phyloP scores from a whole-genome alignment of 2,329 filamentous ascomycete genomes.

The Colletotrichum coccodes region DNA sequence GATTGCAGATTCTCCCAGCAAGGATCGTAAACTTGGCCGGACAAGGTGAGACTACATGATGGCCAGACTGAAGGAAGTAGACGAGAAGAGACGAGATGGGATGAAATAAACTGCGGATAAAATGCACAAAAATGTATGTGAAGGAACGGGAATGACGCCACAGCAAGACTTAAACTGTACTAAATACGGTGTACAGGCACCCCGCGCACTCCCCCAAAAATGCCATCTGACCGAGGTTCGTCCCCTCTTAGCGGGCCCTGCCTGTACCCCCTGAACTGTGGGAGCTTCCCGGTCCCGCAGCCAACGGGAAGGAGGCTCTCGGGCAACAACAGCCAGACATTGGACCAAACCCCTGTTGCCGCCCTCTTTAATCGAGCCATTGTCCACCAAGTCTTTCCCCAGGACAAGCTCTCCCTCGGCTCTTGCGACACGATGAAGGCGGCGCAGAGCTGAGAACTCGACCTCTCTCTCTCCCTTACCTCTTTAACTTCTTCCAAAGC shows the following conservation, averaged over 20 bases:
- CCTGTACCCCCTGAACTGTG: not conserved
- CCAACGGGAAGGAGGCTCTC: slow-evolving; percentile 2
- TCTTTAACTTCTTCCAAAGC: not conserved
- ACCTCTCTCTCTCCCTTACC: not conserved
- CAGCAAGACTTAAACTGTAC: not conserved
- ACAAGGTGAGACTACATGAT: not conserved
- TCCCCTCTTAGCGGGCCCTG: not conserved
- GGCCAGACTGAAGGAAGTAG: too few relatives aligned
- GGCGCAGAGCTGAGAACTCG: not conserved
- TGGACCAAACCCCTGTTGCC: not conserved
- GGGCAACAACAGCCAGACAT: not conserved
- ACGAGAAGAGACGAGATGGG: not conserved
- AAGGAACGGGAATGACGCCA: not conserved
- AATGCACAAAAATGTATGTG: not conserved
- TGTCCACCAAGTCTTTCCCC: not conserved
- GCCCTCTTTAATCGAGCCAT: not conserved
- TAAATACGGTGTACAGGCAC: not conserved
- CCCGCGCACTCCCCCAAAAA: slow-evolving; percentile 2
- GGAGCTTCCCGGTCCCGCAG: slow-evolving; percentile 11
- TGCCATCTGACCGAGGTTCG: slow-evolving; percentile 28
- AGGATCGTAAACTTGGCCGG: not conserved
- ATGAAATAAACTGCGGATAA: not conserved
- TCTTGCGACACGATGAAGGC: not conserved
- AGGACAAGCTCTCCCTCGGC: not conserved
- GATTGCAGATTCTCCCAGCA: too few relatives aligned